Evolutionary conservation across 306 rosid species (phyloP).

Genomic region (Biancaea sappan): DNA sequence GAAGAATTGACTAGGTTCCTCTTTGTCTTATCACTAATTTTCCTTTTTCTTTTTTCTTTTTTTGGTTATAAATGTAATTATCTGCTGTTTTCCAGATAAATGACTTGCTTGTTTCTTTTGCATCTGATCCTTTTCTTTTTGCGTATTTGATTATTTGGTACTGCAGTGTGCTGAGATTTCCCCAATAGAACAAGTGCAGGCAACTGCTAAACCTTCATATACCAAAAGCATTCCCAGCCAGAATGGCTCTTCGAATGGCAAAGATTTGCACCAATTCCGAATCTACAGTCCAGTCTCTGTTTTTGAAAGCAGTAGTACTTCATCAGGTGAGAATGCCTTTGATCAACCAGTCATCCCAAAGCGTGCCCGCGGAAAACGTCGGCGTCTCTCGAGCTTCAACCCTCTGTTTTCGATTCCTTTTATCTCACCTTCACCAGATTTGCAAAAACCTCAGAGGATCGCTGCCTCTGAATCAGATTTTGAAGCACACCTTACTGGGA

Average conservation of each 20-base stretch:
- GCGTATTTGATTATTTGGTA: neutral
- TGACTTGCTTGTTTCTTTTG: neutral
- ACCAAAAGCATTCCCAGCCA: constrained; percentile 23
- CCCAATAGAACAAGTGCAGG: constrained; percentile 1
- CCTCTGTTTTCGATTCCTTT: constrained; percentile 35
- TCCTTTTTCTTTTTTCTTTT: neutral
- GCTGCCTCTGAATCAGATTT: constrained; percentile 33
- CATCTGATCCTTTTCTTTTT: constrained; percentile 30
- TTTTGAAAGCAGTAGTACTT: constrained; percentile 58
- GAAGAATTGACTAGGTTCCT: constrained; percentile 1
- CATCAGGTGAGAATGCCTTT: constrained; percentile 45
- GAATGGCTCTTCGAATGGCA: constrained; percentile 34
- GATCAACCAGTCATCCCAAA: constrained; percentile 39
- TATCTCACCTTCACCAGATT: constrained; percentile 15
- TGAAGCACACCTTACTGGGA: constrained; percentile 27
- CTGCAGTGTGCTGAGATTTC: constrained; percentile 23
- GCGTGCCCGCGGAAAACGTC: constrained; percentile 61
- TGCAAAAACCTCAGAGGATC: constrained; percentile 5
- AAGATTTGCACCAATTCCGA: constrained; percentile 35
- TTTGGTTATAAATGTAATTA: neutral
- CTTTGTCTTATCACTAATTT: constrained; percentile 4
- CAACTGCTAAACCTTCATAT: constrained; percentile 6
- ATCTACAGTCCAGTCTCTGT: constrained; percentile 66
- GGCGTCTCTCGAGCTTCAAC: constrained; percentile 40
- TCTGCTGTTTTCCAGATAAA: neutral